Percentiles rank a stretch among this genome's conserved stretches.
These are phyloP conservation scores for Boechera retrofracta DNA, from an alignment of 345 rosid genomes.

Conservation along the genomic window DNA sequence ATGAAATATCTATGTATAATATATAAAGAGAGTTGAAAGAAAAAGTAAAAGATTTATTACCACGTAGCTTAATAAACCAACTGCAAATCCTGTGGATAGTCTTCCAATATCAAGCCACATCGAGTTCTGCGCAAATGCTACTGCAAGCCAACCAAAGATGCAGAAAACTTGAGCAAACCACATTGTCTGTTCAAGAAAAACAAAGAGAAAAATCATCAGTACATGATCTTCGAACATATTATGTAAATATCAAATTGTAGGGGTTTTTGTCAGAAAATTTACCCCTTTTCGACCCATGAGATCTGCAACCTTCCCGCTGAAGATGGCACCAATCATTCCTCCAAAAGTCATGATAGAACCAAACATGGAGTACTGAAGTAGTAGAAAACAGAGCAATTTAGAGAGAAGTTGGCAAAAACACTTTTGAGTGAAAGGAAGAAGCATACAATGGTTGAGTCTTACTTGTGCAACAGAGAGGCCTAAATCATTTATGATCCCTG, in stretches of 20 bases:
- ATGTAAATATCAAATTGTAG: neutral
- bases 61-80: slow-evolving; percentile 51
- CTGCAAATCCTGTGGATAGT: slow-evolving; percentile 47
- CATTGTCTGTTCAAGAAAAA: slow-evolving; percentile 34
- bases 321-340: slow-evolving; percentile 50
- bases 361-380: slow-evolving; percentile 47
- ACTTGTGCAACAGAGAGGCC: slow-evolving; percentile 53
- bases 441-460: slow-evolving; percentile 3
- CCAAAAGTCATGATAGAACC: slow-evolving; percentile 51
- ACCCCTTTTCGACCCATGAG: slow-evolving; percentile 48
- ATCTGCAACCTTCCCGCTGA: slow-evolving; percentile 49
- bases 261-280: neutral
- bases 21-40: neutral
- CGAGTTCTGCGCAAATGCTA: slow-evolving; percentile 41
- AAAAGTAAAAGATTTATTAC: slow-evolving; percentile 36
- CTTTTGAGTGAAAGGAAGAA: neutral
- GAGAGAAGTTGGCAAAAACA: neutral
- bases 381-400: neutral
- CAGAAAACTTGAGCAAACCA: slow-evolving; percentile 46
- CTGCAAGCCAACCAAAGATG: slow-evolving; percentile 42
- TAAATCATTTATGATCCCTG: slow-evolving; percentile 50
- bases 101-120: slow-evolving; percentile 54
- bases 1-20: neutral
- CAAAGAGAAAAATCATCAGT: slow-evolving; percentile 3
- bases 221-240: neutral